phyloP scores from a whole-genome alignment of 352 stramenopile genomes.

The Globisporangium splendens region DNA sequence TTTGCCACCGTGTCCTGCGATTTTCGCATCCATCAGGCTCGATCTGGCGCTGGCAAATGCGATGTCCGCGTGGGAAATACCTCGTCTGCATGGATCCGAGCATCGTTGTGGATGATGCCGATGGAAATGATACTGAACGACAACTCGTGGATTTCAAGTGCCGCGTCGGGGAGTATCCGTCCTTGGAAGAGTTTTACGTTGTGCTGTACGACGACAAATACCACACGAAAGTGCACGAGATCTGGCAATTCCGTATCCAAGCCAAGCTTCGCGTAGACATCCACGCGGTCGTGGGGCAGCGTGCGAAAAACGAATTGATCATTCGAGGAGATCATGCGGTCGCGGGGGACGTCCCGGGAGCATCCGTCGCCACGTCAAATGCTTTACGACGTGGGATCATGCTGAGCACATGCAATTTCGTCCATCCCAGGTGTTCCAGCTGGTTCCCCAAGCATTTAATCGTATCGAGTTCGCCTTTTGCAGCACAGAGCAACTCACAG shows the following conservation, averaged over 20 bases:
- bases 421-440: constrained; percentile 76
- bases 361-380: constrained; percentile 29
- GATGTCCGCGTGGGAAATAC: constrained; percentile 42
- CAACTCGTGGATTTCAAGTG: constrained; percentile 71
- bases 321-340: constrained; percentile 70
- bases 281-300: constrained; percentile 83
- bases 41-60: constrained; percentile 61
- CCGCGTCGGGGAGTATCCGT: constrained; percentile 78
- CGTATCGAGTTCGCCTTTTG: constrained; percentile 82
- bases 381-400: constrained; percentile 48
- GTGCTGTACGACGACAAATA: constrained; percentile 88
- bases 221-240: constrained; percentile 71
- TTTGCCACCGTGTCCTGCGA: constrained; percentile 80
- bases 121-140: constrained; percentile 18
- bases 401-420: constrained; percentile 62
- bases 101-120: constrained; percentile 44
- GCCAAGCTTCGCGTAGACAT: constrained; percentile 81
- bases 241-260: constrained; percentile 83
- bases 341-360: background rate
- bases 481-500: constrained; percentile 33
- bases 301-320: constrained; percentile 83
- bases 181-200: constrained; percentile 88
- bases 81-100: constrained; percentile 70
- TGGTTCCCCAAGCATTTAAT: constrained; percentile 90
- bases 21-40: constrained; percentile 53